These are phyloP conservation scores for Cercophora scortea DNA, from an alignment of 495 filamentous ascomycete genomes.

Conservation along the genomic window DNA sequence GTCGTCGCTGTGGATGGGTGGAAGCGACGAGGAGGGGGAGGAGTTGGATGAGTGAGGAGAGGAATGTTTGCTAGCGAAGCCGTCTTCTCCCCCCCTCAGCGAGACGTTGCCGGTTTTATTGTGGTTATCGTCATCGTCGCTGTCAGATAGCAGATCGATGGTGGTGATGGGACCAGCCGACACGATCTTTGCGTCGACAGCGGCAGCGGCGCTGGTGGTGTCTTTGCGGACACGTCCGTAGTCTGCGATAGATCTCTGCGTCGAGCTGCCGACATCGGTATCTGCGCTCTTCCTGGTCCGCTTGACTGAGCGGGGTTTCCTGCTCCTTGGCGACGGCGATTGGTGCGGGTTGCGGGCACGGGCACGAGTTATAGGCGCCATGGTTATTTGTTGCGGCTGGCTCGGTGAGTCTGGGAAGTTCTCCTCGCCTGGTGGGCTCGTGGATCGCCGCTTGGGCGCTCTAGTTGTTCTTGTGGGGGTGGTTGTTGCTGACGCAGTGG, in stretches of 20 bases:
- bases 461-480: background rate
- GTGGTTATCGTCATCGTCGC: conserved; percentile 7
- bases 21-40: background rate
- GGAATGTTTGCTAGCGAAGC: no score
- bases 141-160: conserved; percentile 5
- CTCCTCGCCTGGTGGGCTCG: background rate
- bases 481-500: conserved; percentile 5
- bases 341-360: background rate
- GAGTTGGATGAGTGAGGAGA: background rate
- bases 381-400: background rate
- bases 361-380: background rate
- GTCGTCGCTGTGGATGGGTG: background rate
- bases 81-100: background rate
- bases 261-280: background rate
- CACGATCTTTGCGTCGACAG: background rate
- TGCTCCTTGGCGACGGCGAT: background rate
- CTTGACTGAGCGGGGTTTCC: conserved; percentile 9
- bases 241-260: conserved; percentile 8
- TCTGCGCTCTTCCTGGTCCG: conserved; percentile 17
- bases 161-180: background rate
- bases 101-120: background rate
- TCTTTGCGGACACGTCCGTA: conserved; percentile 9
- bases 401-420: background rate
- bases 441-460: background rate
- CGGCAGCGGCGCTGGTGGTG: no score